Base-by-base conservation (phyloP, 768 basidiomycete genomes). In the Hericium coralloides region DNA sequence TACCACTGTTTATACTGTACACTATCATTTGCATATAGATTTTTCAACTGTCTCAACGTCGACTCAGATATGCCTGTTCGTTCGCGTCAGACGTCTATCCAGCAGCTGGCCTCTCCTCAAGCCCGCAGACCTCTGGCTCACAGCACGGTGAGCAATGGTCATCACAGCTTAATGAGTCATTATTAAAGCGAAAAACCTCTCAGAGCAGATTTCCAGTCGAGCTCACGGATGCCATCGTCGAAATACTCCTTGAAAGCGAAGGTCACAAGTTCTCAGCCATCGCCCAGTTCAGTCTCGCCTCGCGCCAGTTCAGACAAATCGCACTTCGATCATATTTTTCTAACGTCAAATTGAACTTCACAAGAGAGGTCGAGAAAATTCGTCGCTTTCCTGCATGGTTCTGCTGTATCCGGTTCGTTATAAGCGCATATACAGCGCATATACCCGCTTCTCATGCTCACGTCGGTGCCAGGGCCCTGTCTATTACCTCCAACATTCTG, bases 271-370 rank as follows among this genome's bases (percentile, higher is more conserved):
- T 72, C 56, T 54, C 61, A 0, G 60, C 63, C 6, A 64, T 72
- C 49, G 61, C 63, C 1, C 51, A 55, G 17, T 64, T 70, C 53
- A 62, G 69, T 2, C 57, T 66, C 43, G 66, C 57, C 3, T 70
- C 69, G 10, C 63, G 58, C 45, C 64, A 59, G 41, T 63, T 67
- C 26, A 69, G 70, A 20, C 56, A 66, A 38, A 64, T 70, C 53
- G 63, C 67, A 37, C 63, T 71, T 18, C 55, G 67, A 36, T 59
- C 58, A n/a, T 71, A 63, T 50, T 72, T 67, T 53, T 58, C 51
- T 2, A 22, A 37, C 8, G 57, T 72, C 52, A 60, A n/a, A 23
- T 41, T 48, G 60, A 64, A 23, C 57, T 58, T 25, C 17, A 37
- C 23, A 59, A 63, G 22, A 61, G 64, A 63, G 26, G 38, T 12